Percentiles rank a stretch among this genome's conserved stretches.
These are phyloP conservation scores for Plasmopara muralis DNA, from an alignment of 352 stramenopile genomes.

Conservation along the genomic window DNA sequence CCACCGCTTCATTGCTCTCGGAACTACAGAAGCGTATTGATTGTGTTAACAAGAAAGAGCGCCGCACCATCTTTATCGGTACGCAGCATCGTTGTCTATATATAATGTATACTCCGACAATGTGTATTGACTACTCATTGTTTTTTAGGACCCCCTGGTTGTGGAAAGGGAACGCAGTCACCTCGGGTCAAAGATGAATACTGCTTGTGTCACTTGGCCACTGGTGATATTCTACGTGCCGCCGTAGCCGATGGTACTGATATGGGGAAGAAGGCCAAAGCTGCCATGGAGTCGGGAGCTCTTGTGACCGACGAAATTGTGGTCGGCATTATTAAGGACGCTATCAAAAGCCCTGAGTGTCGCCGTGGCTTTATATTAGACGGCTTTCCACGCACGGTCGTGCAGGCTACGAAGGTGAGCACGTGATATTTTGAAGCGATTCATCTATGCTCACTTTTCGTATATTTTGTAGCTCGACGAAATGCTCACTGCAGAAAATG, in stretches of 20 bases:
- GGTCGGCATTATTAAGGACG: slow-evolving; percentile 98
- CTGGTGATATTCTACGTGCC: slow-evolving; percentile 98
- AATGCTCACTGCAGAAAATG: slow-evolving; percentile 89
- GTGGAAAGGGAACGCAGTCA: slow-evolving; percentile 98
- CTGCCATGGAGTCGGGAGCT: slow-evolving; percentile 95
- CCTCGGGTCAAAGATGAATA: slow-evolving; percentile 97
- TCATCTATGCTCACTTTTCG: slow-evolving; percentile 1
- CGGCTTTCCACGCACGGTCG: slow-evolving; percentile 97
- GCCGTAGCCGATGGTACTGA: slow-evolving; percentile 95
- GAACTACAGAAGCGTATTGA: slow-evolving; percentile 90
- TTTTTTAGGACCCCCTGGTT: slow-evolving; percentile 81
- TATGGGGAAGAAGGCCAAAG: slow-evolving; percentile 96
- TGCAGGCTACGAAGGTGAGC: slow-evolving; percentile 92
- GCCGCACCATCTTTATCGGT: slow-evolving; percentile 93
- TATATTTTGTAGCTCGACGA: slow-evolving; percentile 84
- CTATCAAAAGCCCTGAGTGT: slow-evolving; percentile 96
- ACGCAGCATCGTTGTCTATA: slow-evolving; percentile 9
- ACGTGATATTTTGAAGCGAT: background rate
- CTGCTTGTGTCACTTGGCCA: slow-evolving; percentile 97
- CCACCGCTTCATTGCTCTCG: slow-evolving; percentile 80
- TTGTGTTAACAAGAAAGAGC: slow-evolving; percentile 90
- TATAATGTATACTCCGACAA: background rate
- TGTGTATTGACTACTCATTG: slow-evolving; percentile 6
- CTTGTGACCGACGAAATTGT: slow-evolving; percentile 98
- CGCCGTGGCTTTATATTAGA: slow-evolving; percentile 99